Evolutionary conservation across 2,329 filamentous ascomycete genomes (phyloP).

Genomic region (Huntiella bhutanensis): DNA sequence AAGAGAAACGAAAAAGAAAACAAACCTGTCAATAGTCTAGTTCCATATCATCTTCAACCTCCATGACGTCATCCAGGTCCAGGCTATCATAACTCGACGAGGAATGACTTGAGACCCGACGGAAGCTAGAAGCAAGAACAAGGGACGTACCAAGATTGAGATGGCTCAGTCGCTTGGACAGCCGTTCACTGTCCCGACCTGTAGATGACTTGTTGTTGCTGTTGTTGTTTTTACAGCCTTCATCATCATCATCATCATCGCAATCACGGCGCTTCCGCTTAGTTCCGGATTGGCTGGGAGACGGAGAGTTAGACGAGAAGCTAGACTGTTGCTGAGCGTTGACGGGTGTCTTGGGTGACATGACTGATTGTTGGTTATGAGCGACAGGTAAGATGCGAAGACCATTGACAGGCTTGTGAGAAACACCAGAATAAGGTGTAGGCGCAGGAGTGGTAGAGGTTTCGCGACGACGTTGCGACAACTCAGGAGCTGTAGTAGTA

Average conservation of each 20-base stretch:
- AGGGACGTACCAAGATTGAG: constrained; percentile 54
- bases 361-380: neutral
- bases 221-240: constrained; percentile 23
- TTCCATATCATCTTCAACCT: constrained; percentile 14
- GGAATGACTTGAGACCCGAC: constrained; percentile 7
- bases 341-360: constrained; percentile 12
- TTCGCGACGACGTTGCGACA: no score
- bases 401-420: no score
- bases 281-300: constrained; percentile 15
- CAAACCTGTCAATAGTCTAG: constrained; percentile 10
- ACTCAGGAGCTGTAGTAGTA: no score
- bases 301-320: neutral
- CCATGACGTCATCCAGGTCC: constrained; percentile 9
- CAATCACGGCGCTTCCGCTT: constrained; percentile 35
- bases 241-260: neutral
- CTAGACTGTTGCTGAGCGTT: neutral
- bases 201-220: constrained; percentile 22
- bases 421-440: no score
- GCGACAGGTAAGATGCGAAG: no score
- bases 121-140: constrained; percentile 9
- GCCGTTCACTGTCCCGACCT: constrained; percentile 31
- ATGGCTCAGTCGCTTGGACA: constrained; percentile 67
- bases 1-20: neutral
- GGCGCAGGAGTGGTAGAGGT: no score
- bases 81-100: constrained; percentile 6